phyloP scores from a whole-genome alignment of 257 asterid genomes.

The Marsdenia floribunda region DNA sequence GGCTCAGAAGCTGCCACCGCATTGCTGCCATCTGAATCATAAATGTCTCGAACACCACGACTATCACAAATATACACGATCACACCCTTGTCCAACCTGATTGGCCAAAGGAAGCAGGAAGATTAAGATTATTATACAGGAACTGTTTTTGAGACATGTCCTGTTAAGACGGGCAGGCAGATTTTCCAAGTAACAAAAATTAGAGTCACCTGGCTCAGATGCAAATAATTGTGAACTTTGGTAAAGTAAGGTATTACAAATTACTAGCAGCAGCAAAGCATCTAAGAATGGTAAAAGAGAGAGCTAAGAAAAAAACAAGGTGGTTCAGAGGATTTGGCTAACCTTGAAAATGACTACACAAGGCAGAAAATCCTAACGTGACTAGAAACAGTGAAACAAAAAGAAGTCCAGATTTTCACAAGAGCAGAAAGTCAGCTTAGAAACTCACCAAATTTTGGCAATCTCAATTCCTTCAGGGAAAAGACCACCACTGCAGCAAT shows the following conservation, averaged over 20 bases:
- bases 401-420: neutral
- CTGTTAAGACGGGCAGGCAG: no score
- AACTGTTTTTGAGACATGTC: neutral
- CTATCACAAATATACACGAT: constrained; percentile 94
- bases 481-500: constrained; percentile 85
- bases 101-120: constrained; percentile 15
- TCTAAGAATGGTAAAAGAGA: neutral
- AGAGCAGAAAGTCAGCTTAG: neutral
- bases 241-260: neutral
- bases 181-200: neutral
- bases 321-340: neutral
- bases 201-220: neutral
- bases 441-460: constrained; percentile 94
- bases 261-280: neutral
- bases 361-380: neutral
- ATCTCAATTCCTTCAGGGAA: constrained; percentile 99
- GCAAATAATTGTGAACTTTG: neutral
- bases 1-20: constrained; percentile 86
- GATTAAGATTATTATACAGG: neutral
- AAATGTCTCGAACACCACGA: constrained; percentile 92
- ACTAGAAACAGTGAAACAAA: constrained; percentile 8
- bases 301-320: neutral
- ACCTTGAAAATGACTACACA: neutral
- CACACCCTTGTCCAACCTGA: constrained; percentile 96
- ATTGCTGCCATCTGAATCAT: constrained; percentile 91